phyloP scores from a whole-genome alignment of 306 rosid genomes.

The Adenanthera pavonina region DNA sequence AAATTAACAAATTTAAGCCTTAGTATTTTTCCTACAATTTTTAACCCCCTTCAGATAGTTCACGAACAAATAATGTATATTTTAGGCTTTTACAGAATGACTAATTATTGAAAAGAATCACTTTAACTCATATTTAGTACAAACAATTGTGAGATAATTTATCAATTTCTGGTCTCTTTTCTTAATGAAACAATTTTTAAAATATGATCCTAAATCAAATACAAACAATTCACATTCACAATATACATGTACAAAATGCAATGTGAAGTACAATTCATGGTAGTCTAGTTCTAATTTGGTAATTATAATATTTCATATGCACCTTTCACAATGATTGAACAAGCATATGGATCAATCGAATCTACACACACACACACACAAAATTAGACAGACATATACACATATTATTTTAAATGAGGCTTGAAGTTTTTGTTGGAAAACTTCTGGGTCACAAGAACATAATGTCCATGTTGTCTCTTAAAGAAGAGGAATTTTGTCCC shows the following conservation, averaged over 20 bases:
- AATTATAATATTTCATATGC: background rate
- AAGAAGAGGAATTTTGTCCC: constrained; percentile 29
- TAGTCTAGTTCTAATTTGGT: no score
- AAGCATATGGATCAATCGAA: background rate
- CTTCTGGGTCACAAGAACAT: constrained; percentile 3
- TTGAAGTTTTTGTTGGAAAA: constrained; percentile 2
- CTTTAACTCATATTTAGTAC: background rate
- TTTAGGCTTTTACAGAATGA: background rate
- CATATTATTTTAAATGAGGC: constrained; percentile 23
- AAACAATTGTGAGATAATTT: background rate
- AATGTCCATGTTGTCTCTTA: constrained; percentile 34
- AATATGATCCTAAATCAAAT: no score
- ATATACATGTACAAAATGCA: no score
- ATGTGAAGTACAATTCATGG: no score
- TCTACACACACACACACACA: background rate
- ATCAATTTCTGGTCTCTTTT: background rate
- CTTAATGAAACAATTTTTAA: no score
- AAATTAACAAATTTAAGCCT: no score
- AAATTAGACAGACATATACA: background rate
- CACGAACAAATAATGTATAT: no score
- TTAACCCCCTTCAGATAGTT: no score
- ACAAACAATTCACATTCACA: no score
- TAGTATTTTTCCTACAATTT: no score
- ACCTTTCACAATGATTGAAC: constrained; percentile 20
- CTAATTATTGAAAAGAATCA: background rate